These are phyloP conservation scores for Globisporangium takayamanum DNA, from an alignment of 352 stramenopile genomes.

Conservation along the genomic window DNA sequence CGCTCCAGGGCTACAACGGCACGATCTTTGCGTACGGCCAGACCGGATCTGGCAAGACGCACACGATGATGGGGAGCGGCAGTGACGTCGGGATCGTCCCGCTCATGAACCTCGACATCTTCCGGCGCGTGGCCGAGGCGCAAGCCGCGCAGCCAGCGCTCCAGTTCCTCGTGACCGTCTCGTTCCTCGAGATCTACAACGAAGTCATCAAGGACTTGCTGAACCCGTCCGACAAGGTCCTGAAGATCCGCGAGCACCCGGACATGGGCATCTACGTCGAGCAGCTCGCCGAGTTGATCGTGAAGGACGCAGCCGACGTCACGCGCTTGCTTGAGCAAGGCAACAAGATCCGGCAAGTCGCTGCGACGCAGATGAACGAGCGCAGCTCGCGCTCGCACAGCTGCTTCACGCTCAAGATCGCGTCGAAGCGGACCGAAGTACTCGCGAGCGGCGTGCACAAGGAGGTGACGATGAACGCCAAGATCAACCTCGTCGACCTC, in stretches of 20 bases:
- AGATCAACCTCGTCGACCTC: slow-evolving; percentile 91
- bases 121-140: slow-evolving; percentile 39
- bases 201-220: slow-evolving; percentile 93
- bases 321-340: slow-evolving; percentile 83
- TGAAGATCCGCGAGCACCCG: slow-evolving; percentile 90
- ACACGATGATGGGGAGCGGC: slow-evolving; percentile 81
- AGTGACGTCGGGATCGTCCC: slow-evolving; percentile 84
- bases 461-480: slow-evolving; percentile 81
- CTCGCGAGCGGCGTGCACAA: slow-evolving; percentile 42
- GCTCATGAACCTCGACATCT: slow-evolving; percentile 86
- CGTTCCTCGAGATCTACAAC: slow-evolving; percentile 96
- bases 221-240: slow-evolving; percentile 86
- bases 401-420: slow-evolving; percentile 90
- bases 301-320: slow-evolving; percentile 73
- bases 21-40: slow-evolving; percentile 79
- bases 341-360: slow-evolving; percentile 84
- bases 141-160: slow-evolving; percentile 24
- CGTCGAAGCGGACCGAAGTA: slow-evolving; percentile 65
- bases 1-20: slow-evolving; percentile 73
- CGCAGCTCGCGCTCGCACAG: slow-evolving; percentile 84
- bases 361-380: slow-evolving; percentile 91
- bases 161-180: slow-evolving; percentile 88
- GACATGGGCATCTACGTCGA: slow-evolving; percentile 93
- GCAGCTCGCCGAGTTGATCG: slow-evolving; percentile 82
- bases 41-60: slow-evolving; percentile 79